phyloP scores from a whole-genome alignment of 2,329 filamentous ascomycete species.

The Ceratocystis destructans region DNA sequence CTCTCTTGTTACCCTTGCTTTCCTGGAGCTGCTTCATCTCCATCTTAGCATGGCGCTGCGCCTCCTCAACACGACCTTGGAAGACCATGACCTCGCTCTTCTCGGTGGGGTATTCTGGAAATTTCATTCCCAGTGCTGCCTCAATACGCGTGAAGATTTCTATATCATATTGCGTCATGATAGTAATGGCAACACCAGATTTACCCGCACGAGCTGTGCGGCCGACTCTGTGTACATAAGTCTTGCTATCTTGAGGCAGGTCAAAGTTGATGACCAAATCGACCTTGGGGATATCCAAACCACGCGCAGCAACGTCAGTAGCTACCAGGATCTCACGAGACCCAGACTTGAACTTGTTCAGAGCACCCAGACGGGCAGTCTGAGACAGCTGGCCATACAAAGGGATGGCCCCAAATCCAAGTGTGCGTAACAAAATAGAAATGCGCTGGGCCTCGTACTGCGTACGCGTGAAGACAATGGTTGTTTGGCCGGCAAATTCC shows the following conservation, averaged over 20 bases:
- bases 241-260: constrained; percentile 71
- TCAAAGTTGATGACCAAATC: constrained; percentile 80
- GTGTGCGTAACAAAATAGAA: constrained; percentile 64
- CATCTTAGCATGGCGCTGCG: constrained; percentile 61
- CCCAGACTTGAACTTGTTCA: constrained; percentile 77
- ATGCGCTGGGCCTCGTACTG: constrained; percentile 82
- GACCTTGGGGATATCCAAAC: constrained; percentile 85
- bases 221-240: constrained; percentile 80
- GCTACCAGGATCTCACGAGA: constrained; percentile 79
- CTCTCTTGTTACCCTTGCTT: constrained; percentile 44
- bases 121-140: constrained; percentile 62
- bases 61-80: constrained; percentile 63
- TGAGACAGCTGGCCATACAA: constrained; percentile 88
- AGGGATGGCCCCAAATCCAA: constrained; percentile 84
- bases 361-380: constrained; percentile 67
- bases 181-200: constrained; percentile 62
- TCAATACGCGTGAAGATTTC: constrained; percentile 74
- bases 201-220: constrained; percentile 80
- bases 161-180: constrained; percentile 80
- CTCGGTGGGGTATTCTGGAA: constrained; percentile 52
- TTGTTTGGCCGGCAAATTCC: constrained; percentile 72
- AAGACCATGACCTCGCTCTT: constrained; percentile 82
- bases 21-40: constrained; percentile 75
- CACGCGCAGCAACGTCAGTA: constrained; percentile 85
- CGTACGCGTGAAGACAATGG: constrained; percentile 83